phyloP scores from a whole-genome alignment of 1,284 basidiomycete species.

The Flammula alnicola region DNA sequence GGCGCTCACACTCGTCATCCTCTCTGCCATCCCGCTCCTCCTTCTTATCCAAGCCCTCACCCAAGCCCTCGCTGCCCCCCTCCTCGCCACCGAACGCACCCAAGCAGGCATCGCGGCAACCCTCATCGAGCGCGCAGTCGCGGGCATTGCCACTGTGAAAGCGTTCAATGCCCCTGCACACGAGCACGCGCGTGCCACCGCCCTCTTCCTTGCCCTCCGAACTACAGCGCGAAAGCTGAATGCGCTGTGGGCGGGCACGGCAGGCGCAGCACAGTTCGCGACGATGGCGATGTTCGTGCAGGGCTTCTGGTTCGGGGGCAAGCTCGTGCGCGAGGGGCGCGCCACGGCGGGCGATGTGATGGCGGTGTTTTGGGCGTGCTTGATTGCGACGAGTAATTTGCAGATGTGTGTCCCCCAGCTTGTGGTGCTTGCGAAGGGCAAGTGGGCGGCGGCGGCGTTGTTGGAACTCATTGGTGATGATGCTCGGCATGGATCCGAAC shows the following conservation, averaged over 20 bases:
- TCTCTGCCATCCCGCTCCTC: constrained; percentile 86
- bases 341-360: constrained; percentile 81
- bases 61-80: constrained; percentile 70
- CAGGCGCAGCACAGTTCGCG: constrained; percentile 75
- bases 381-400: constrained; percentile 86
- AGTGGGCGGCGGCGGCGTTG: constrained; percentile 80
- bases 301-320: constrained; percentile 95
- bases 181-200: constrained; percentile 59
- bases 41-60: constrained; percentile 78
- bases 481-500: too few relatives aligned
- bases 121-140: constrained; percentile 78
- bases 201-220: constrained; percentile 53
- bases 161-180: constrained; percentile 86
- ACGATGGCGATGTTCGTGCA: constrained; percentile 94
- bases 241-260: constrained; percentile 79
- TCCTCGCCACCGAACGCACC: constrained; percentile 70
- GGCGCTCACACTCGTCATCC: constrained; percentile 88
- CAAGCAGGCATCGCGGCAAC: constrained; percentile 77
- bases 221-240: constrained; percentile 60
- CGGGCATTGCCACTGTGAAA: constrained; percentile 91
- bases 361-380: constrained; percentile 95
- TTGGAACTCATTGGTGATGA: constrained; percentile 42
- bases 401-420: constrained; percentile 87
- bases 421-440: constrained; percentile 83
- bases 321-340: constrained; percentile 78